These are phyloP conservation scores for Ophiostoma triangulosporum DNA, from an alignment of 2,329 filamentous ascomycete species.

Conservation along the genomic window DNA sequence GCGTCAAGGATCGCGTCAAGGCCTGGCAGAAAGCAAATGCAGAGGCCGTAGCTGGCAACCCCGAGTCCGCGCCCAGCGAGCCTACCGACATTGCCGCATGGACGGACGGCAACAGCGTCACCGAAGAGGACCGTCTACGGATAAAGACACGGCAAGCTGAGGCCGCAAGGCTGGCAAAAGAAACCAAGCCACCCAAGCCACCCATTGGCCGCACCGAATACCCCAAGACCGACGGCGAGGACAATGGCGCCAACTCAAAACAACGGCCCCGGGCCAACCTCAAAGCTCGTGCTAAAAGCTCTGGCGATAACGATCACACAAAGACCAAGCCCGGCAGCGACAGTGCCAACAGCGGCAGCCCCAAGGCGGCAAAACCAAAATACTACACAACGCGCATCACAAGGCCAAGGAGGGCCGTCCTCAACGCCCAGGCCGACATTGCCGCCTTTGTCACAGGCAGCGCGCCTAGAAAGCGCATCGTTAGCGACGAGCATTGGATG, in stretches of 20 bases:
- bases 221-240: constrained; percentile 15
- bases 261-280: background rate
- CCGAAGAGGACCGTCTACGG: constrained; percentile 45
- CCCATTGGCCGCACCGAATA: background rate
- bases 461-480: constrained; percentile 77
- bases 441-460: constrained; percentile 22
- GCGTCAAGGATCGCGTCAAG: constrained; percentile 66
- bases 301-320: constrained; percentile 14
- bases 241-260: constrained; percentile 16
- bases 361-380: background rate
- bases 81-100: constrained; percentile 49
- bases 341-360: constrained; percentile 9
- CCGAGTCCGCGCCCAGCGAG: constrained; percentile 39
- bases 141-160: constrained; percentile 37
- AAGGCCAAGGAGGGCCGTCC: constrained; percentile 14
- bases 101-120: constrained; percentile 46
- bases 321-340: constrained; percentile 1
- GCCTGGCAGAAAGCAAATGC: constrained; percentile 75
- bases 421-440: constrained; percentile 21
- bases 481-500: constrained; percentile 87
- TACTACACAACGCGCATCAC: constrained; percentile 5
- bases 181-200: background rate
- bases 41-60: constrained; percentile 42
- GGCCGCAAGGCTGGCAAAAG: constrained; percentile 2
- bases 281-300: background rate